phyloP scores from a whole-genome alignment of 768 basidiomycete genomes.

The Megacollybia marginata region DNA sequence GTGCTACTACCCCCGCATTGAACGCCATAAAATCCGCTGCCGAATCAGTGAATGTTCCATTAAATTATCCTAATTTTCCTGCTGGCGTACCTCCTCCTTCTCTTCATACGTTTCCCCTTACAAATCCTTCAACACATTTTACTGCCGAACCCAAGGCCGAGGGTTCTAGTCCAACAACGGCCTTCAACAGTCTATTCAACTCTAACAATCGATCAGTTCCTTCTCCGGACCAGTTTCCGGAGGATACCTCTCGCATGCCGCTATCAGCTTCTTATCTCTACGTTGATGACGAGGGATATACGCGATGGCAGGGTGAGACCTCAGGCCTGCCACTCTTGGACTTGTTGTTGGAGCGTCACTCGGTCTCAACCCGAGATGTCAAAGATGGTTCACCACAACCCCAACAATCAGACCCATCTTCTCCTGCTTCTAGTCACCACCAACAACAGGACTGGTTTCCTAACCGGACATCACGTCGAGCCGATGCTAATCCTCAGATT shows the following conservation, averaged over 20 bases:
- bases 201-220: conserved; percentile 29
- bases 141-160: conserved; percentile 13
- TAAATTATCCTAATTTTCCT: conserved; percentile 30
- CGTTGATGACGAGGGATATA: conserved; percentile 82
- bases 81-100: conserved; percentile 8
- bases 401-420: conserved; percentile 18
- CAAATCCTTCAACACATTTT: conserved; percentile 77
- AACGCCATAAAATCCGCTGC: conserved; percentile 12
- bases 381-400: conserved; percentile 10
- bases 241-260: conserved; percentile 56
- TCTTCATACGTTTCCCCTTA: conserved; percentile 69
- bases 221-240: conserved; percentile 39
- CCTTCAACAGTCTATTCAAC: conserved; percentile 29
- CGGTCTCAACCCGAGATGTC: conserved; percentile 17
- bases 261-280: conserved; percentile 77
- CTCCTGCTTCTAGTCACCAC: neutral
- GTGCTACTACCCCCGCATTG: conserved; percentile 29
- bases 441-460: conserved; percentile 65
- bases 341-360: conserved; percentile 68
- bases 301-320: conserved; percentile 88
- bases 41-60: conserved; percentile 27
- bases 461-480: conserved; percentile 63
- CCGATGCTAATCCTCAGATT: conserved; percentile 80
- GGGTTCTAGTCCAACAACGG: no score
- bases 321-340: conserved; percentile 88